Conservation (phyloP, 2,329 filamentous ascomycete species). For the Colletotrichum sp. region DNA sequence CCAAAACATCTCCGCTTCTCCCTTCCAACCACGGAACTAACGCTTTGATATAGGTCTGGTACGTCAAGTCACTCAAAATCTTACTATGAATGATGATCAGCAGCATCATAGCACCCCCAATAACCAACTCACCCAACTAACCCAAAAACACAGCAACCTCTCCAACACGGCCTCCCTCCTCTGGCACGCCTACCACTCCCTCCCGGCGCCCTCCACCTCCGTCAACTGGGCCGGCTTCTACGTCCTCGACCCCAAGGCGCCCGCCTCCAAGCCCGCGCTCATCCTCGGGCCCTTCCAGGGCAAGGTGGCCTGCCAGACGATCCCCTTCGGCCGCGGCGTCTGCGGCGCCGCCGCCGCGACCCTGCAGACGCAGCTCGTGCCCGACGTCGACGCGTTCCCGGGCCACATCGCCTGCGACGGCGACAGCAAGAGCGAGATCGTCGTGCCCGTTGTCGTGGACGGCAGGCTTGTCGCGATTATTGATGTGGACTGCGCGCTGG, state of each 20-base stretch:
- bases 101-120: too few relatives aligned
- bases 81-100: neutral
- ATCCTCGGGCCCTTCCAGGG: conserved; percentile 84
- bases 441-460: conserved; percentile 69
- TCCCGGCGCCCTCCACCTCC: conserved; percentile 66
- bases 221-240: conserved; percentile 89
- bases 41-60: conserved; percentile 44
- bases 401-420: conserved; percentile 85
- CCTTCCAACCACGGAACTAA: neutral
- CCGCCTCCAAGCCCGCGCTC: conserved; percentile 51
- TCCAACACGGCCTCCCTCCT: conserved; percentile 77
- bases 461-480: conserved; percentile 72
- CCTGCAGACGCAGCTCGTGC: conserved; percentile 66
- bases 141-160: conserved; percentile 63
- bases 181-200: conserved; percentile 80
- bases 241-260: conserved; percentile 59
- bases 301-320: conserved; percentile 80
- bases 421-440: conserved; percentile 79
- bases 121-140: neutral
- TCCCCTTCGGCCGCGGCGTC: conserved; percentile 75
- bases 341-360: conserved; percentile 73
- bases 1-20: neutral
- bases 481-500: conserved; percentile 76
- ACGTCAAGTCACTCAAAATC: conserved; percentile 15
- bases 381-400: conserved; percentile 75